These are phyloP conservation scores for Aspergillus novoparasiticus DNA, from an alignment of 2,329 filamentous ascomycete species.

Conservation along the genomic window DNA sequence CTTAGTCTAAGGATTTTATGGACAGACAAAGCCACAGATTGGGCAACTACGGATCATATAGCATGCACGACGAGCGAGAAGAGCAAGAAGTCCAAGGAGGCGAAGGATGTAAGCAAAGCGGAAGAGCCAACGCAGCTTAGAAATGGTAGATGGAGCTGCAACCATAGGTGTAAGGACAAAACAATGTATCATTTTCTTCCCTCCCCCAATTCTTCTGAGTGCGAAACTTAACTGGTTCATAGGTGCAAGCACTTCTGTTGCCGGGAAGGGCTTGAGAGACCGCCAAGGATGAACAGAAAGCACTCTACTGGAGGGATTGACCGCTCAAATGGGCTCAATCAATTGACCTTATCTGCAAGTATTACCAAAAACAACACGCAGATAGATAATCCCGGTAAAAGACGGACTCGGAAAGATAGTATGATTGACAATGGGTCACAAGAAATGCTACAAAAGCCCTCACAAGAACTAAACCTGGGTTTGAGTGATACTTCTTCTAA, in stretches of 20 bases:
- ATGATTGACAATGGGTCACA: background rate
- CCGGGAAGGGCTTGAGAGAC: constrained; percentile 69
- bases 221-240: constrained; percentile 12
- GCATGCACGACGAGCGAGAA: background rate
- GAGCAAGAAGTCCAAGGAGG: constrained; percentile 14
- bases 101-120: constrained; percentile 15
- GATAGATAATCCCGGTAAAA: constrained; percentile 17
- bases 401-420: background rate
- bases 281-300: constrained; percentile 48
- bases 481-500: background rate
- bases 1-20: background rate
- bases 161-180: constrained; percentile 69
- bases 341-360: constrained; percentile 32
- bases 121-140: constrained; percentile 56
- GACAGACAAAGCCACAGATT: constrained; percentile 24
- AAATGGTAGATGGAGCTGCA: constrained; percentile 75
- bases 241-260: constrained; percentile 75
- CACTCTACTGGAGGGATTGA: constrained; percentile 14
- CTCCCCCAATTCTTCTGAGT: constrained; percentile 12
- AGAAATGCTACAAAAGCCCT: background rate
- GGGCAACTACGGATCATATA: constrained; percentile 13
- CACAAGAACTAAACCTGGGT: background rate
- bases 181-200: constrained; percentile 35
- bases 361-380: constrained; percentile 23
- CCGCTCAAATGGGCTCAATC: constrained; percentile 29